A percentile compares a stretch with the other conserved stretches of the same genome.
phyloP scores from a whole-genome alignment of 2,329 filamentous ascomycete genomes.

The Xylariaceae sp. region DNA sequence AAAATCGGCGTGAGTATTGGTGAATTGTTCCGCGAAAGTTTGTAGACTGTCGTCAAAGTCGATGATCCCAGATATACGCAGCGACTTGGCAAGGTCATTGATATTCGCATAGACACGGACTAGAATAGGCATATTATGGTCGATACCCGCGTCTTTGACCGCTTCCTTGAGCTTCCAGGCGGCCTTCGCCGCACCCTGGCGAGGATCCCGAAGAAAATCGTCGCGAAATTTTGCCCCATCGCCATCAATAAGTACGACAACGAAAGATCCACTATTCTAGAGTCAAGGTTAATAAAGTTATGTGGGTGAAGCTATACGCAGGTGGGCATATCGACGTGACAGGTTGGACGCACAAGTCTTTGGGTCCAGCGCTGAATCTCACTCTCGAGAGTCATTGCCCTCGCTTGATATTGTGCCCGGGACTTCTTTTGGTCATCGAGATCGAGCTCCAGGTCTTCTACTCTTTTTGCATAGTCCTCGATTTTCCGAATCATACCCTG shows the following conservation, averaged over 20 bases:
- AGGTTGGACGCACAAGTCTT: slow-evolving; percentile 27
- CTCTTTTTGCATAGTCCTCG: slow-evolving; percentile 25
- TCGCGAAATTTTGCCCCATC: slow-evolving; percentile 36
- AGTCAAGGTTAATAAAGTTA: slow-evolving; percentile 11
- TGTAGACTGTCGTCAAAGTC: slow-evolving; percentile 32
- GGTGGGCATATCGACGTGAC: not conserved
- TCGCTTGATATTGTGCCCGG: slow-evolving; percentile 26
- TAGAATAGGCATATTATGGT: slow-evolving; percentile 32
- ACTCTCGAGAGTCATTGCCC: slow-evolving; percentile 22
- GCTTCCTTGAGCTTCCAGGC: slow-evolving; percentile 33
- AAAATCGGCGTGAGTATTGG: slow-evolving; percentile 34
- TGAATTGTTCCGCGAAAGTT: slow-evolving; percentile 35
- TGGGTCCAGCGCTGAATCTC: slow-evolving; percentile 21
- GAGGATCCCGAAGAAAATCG: slow-evolving; percentile 30
- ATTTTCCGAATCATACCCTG: slow-evolving; percentile 30
- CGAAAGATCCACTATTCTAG: slow-evolving; percentile 32
- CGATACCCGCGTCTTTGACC: slow-evolving; percentile 27
- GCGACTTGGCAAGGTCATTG: slow-evolving; percentile 33
- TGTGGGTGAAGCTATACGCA: not conserved
- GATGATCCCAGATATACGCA: slow-evolving; percentile 33
- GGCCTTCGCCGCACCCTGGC: slow-evolving; percentile 30
- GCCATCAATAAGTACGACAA: slow-evolving; percentile 35
- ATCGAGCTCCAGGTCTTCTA: slow-evolving; percentile 30
- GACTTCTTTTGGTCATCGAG: slow-evolving; percentile 30
- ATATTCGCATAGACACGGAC: slow-evolving; percentile 36